Evolutionary conservation across 345 rosid genomes (phyloP).

Genomic region (Camelina hispida): DNA sequence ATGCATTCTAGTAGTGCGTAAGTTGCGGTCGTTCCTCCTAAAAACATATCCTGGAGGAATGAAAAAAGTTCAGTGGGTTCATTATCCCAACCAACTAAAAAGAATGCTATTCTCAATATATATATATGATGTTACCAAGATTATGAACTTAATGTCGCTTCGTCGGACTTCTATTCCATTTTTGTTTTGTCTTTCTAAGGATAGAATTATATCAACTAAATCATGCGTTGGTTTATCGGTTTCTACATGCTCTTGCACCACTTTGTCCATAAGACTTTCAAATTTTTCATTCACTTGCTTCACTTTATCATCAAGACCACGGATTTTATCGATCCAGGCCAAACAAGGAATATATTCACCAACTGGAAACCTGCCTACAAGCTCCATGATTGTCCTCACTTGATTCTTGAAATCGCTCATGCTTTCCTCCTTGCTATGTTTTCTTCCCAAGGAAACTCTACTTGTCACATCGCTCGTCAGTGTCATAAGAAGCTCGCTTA

Average conservation of each 20-base stretch:
- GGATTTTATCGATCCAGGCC: conserved; percentile 43
- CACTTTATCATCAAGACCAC: conserved; percentile 20
- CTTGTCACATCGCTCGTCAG: conserved; percentile 50
- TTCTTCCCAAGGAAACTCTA: conserved; percentile 55
- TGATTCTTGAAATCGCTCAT: conserved; percentile 43
- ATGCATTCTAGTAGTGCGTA: conserved; percentile 38
- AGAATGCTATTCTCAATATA: background rate
- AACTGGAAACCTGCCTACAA: conserved; percentile 41
- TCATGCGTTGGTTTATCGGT: background rate
- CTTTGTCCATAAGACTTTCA: conserved; percentile 25
- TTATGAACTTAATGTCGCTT: conserved; percentile 42
- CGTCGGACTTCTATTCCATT: conserved; percentile 30
- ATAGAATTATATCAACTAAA: conserved; percentile 10
- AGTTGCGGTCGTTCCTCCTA: conserved; percentile 40
- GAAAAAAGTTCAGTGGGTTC: no score
- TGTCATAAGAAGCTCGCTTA: conserved; percentile 39
- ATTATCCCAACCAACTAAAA: background rate
- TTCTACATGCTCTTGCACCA: conserved; percentile 22
- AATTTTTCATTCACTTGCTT: conserved; percentile 19
- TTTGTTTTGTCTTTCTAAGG: conserved; percentile 31
- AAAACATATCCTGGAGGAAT: conserved; percentile 40
- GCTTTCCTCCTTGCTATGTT: conserved; percentile 42
- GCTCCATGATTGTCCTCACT: conserved; percentile 26
- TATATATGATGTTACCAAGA: conserved; percentile 42
- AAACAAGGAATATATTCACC: conserved; percentile 61